phyloP scores from a whole-genome alignment of 2,329 filamentous ascomycete genomes.

The Pseudocercospora vitis region DNA sequence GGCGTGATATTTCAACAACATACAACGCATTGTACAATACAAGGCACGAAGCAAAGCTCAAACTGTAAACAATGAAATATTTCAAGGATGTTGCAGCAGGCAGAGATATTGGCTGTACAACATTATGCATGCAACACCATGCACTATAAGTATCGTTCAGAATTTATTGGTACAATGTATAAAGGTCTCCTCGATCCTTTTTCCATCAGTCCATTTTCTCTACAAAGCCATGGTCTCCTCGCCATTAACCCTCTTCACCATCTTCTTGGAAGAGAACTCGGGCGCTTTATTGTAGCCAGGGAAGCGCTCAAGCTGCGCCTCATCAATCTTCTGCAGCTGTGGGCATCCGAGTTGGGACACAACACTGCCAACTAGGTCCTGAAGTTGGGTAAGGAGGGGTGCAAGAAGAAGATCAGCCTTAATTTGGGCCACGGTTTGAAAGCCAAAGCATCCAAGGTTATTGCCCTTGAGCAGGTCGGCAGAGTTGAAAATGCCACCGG shows the following conservation, averaged over 20 bases:
- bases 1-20: too few species aligned
- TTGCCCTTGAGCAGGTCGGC: conserved; percentile 34
- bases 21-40: too few species aligned
- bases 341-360: conserved; percentile 31
- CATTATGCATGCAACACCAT: too few species aligned
- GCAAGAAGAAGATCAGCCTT: conserved; percentile 32
- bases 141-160: too few species aligned
- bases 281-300: conserved; percentile 31
- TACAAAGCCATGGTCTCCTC: background rate
- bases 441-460: conserved; percentile 41
- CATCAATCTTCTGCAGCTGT: conserved; percentile 31
- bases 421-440: conserved; percentile 39
- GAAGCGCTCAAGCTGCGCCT: conserved; percentile 31
- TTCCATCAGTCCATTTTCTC: too few species aligned
- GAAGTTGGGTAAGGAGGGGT: conserved; percentile 15
- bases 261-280: background rate
- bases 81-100: too few species aligned
- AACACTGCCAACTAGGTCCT: conserved; percentile 20
- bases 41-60: too few species aligned
- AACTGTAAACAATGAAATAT: too few species aligned
- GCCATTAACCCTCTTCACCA: background rate
- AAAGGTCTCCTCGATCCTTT: too few species aligned
- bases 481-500: conserved; percentile 45
- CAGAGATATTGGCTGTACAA: too few species aligned
- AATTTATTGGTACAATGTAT: too few species aligned